Evolutionary conservation across 352 stramenopile species (phyloP), one percentile per base, ranked within the genome.

Genomic region (Phytophthora citrophthora): DNA sequence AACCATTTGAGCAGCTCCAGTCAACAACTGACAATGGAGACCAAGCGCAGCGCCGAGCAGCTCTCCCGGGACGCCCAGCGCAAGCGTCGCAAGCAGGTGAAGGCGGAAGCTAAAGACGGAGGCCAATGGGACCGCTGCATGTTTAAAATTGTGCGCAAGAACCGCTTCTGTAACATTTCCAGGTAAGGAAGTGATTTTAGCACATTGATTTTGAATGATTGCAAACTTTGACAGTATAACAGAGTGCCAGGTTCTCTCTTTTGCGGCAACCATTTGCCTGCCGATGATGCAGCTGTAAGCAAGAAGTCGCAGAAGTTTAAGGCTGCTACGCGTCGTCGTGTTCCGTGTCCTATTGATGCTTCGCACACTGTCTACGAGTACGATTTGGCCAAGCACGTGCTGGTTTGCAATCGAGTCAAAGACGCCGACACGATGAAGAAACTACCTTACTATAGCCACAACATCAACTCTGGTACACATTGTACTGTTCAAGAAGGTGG

Each of bases 161-260:
- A 91, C 44, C 87, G 87, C 63, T 93, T 76, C 46, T 95, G 87
- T 67, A 95, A 93, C 67, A 89, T 93, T 34, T 52, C 77, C 13
- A 77, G 84, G 86, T 95, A 57, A 45, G 57, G 31, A 60, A 12
- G 44, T 38, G 10, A 6, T 36, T 26, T 48, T 13, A 12, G 20
- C 20, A 20, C 20, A 20, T 61, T n/a, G 49, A 70, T 20, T 20
- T 20, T 20, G 20, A 67, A 64, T 67, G 58, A 67, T 73, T 70
- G 48, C 49, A 77, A 32, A 49, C 50, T 76, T 62, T 62, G 15
- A 11, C 44, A 36, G 18, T 11, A 13, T 52, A 16, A 6, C 27
- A 92, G 83, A 53, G 72, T 90, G 2, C 43, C 64, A 15, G 83
- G 85, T 13, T 81, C 77, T 36, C 61, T 82, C 16, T 95, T 81